A percentile compares a stretch with the other conserved stretches of the same genome.
These are phyloP conservation scores for Xerophyta viscosa DNA, from an alignment of 106 monocot genomes.

Conservation along the genomic window DNA sequence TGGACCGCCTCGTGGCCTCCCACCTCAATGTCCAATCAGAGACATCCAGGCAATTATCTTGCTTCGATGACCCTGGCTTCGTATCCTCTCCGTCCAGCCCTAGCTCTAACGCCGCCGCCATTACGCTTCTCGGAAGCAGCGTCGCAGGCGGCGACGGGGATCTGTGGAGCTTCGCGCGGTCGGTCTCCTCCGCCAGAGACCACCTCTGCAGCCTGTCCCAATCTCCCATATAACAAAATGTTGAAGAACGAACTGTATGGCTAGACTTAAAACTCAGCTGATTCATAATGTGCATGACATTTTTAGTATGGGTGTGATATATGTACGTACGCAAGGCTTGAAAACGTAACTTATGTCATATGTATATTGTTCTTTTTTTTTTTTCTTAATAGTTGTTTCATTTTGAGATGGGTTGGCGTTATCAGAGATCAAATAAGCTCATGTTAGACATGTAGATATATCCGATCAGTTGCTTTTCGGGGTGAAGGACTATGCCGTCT, in stretches of 20 bases:
- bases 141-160: slow-evolving; percentile 53
- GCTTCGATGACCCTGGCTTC: slow-evolving; percentile 36
- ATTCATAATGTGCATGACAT: background rate
- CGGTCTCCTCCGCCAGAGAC: slow-evolving; percentile 31
- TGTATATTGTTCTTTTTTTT: too few relatives aligned
- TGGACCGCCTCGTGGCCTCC: slow-evolving; percentile 66
- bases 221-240: slow-evolving; percentile 12
- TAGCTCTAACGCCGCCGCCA: background rate
- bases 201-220: slow-evolving; percentile 25
- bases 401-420: slow-evolving; percentile 22
- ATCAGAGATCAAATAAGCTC: background rate
- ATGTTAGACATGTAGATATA: slow-evolving; percentile 1
- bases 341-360: too few relatives aligned
- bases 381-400: too few relatives aligned
- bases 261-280: background rate
- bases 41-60: slow-evolving; percentile 15
- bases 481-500: slow-evolving; percentile 4
- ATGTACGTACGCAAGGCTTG: slow-evolving; percentile 4
- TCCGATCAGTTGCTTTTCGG: slow-evolving; percentile 16
- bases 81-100: slow-evolving; percentile 19
- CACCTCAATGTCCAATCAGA: slow-evolving; percentile 60
- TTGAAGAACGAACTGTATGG: background rate
- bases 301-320: too few relatives aligned
- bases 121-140: background rate
- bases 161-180: slow-evolving; percentile 60